Base-by-base conservation (phyloP, 139 green algal species). In the Dunaliella primolecta region DNA sequence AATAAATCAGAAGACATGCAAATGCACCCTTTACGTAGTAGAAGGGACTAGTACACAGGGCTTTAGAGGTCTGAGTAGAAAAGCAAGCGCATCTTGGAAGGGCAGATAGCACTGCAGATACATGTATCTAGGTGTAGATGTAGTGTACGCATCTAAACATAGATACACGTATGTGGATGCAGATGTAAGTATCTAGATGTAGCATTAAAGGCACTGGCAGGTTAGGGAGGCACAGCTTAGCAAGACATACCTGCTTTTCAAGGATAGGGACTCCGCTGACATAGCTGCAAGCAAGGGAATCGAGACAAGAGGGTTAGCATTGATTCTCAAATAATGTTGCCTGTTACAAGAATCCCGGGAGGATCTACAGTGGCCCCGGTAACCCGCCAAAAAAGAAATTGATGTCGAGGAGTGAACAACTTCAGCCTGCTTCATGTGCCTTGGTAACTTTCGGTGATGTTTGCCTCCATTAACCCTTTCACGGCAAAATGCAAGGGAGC, bases 211-310 rank as follows among this genome's bases (percentile, higher is more conserved):
- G 46, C 15, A 64, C 46, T 25, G 15, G 15, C 46, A 64, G 7
- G 15, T 64, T 7, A 64, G 46, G 15, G 7, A 64, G 46, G 15
- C 46, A 64, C 7, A 15, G 46, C 46, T 25, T 25, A 15, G 46
- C 46, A 64, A 64, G 7, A 64, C 46, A 64, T 15, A 64, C 46
- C 46, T 64, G 46, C 33, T 83, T 78, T 84, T 92, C 88, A 33
- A 90, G 80, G 11, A 88, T 84, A 0, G 85, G 86, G 71, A 89
- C 88, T 0, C 86, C 86, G 70, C 56, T 82, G 7, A 87, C 30
- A 70, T 80, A 84, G 34, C 81, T 81, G 76, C 81, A 64, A 15
- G 46, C 46, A 57, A 57, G 1, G 27, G 80, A 38, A 37, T 2
- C 23, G 2, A 74, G 34, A 1, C 64, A 23, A 31, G 31, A n/a